phyloP scores from a whole-genome alignment of 495 filamentous ascomycete species.

The Xylaria curta region DNA sequence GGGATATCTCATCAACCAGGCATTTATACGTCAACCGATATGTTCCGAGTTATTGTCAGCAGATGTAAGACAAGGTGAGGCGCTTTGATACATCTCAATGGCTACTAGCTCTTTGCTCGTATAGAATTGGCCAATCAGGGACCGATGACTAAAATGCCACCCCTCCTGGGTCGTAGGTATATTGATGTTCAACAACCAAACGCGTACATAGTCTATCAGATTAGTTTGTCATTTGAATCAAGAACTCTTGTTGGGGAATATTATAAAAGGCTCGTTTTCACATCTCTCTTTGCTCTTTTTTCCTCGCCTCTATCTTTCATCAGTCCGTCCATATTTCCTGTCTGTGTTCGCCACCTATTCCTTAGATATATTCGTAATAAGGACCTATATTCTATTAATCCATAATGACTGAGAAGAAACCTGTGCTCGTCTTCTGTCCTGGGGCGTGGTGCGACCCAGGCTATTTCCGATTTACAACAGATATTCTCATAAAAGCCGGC shows the following conservation, averaged over 20 bases:
- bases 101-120: slow-evolving; percentile 18
- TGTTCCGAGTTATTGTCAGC: slow-evolving; percentile 17
- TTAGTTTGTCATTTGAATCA: not conserved
- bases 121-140: slow-evolving; percentile 19
- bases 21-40: slow-evolving; percentile 2
- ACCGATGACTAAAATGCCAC: not conserved
- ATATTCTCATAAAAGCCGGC: slow-evolving; percentile 42
- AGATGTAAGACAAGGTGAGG: not conserved
- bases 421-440: slow-evolving; percentile 52
- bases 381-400: not conserved
- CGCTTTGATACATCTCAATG: not conserved
- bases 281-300: not conserved
- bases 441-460: slow-evolving; percentile 55
- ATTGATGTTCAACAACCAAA: not conserved
- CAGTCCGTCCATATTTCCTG: not conserved
- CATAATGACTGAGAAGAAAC: slow-evolving; percentile 29
- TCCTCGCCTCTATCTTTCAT: not conserved
- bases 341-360: not conserved
- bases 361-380: not conserved
- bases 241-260: not conserved
- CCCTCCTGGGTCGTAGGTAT: not conserved
- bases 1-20: not conserved
- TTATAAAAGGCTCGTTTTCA: slow-evolving; percentile 8
- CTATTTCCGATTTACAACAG: slow-evolving; percentile 43
- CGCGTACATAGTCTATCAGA: not conserved